Conservation (phyloP, 1,284 basidiomycete species). For the Kalmanozyma brasiliensis region DNA sequence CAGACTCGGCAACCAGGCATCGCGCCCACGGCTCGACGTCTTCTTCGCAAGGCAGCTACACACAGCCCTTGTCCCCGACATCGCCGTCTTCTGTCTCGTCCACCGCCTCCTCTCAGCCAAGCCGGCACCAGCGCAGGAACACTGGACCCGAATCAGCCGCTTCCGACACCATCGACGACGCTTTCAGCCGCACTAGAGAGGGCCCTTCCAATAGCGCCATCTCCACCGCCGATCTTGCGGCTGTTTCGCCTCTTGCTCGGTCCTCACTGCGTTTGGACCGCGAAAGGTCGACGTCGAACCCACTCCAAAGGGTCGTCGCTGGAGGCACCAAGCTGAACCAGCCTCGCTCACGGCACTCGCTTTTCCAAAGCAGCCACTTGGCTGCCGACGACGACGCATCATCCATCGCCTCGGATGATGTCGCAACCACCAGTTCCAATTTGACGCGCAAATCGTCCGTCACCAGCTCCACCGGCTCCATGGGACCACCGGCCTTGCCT, state of each 20-base stretch:
- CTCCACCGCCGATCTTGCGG: constrained; percentile 10
- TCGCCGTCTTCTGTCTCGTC: constrained; percentile 39
- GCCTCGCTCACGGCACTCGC: constrained; percentile 29
- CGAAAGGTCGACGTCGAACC: constrained; percentile 34
- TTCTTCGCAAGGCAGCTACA: constrained; percentile 26
- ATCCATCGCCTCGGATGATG: constrained; percentile 33
- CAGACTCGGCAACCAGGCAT: constrained; percentile 15
- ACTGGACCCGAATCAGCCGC: constrained; percentile 29
- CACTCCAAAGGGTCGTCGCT: constrained; percentile 33
- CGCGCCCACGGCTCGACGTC: constrained; percentile 22
- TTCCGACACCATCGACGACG: constrained; percentile 24
- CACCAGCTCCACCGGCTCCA: constrained; percentile 45
- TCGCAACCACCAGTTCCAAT: constrained; percentile 29
- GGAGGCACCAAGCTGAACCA: constrained; percentile 24
- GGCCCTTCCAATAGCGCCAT: neutral
- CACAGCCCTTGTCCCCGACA: constrained; percentile 27
- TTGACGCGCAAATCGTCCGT: constrained; percentile 49
- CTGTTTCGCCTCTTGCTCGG: constrained; percentile 17
- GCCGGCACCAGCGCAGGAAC: constrained; percentile 22
- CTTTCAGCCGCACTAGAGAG: constrained; percentile 12
- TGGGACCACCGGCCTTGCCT: constrained; percentile 47
- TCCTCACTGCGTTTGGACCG: constrained; percentile 26
- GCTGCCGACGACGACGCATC: constrained; percentile 38
- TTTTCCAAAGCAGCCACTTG: constrained; percentile 8
- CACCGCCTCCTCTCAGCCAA: constrained; percentile 18